Evolutionary conservation across 2,329 filamentous ascomycete genomes (phyloP).

Genomic region (Emmonsiellopsis sp.): DNA sequence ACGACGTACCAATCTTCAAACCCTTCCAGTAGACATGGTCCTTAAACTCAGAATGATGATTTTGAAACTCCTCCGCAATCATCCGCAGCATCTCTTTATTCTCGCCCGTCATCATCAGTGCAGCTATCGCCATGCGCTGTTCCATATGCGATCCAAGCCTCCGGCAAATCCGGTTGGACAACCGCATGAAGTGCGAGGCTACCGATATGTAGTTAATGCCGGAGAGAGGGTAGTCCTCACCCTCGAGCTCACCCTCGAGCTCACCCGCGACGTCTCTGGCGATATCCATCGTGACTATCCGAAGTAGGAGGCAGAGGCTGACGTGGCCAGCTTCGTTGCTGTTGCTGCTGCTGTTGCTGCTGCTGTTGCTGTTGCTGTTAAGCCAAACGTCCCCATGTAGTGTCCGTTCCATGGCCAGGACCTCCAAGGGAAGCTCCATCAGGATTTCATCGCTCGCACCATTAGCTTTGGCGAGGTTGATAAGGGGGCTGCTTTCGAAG

Average conservation of each 20-base stretch:
- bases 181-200: slow-evolving; percentile 14
- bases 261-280: not conserved
- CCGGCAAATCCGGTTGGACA: slow-evolving; percentile 22
- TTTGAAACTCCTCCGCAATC: not conserved
- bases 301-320: not conserved
- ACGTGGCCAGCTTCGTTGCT: slow-evolving; percentile 1
- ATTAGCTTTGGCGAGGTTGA: slow-evolving; percentile 15
- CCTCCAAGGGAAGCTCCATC: slow-evolving; percentile 7
- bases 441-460: slow-evolving; percentile 13
- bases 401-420: not conserved
- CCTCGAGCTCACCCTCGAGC: not conserved
- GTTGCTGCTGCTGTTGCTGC: too few relatives aligned
- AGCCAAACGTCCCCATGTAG: not conserved
- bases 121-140: not conserved
- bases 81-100: not conserved
- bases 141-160: slow-evolving; percentile 15
- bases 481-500: slow-evolving; percentile 22
- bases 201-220: slow-evolving; percentile 28
- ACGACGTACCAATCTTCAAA: too few relatives aligned
- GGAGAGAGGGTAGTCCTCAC: slow-evolving; percentile 19
- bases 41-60: not conserved
- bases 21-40: too few relatives aligned
- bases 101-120: not conserved
- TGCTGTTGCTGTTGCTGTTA: too few relatives aligned
- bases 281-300: not conserved